Evolutionary conservation across 2,329 filamentous ascomycete genomes (phyloP).

Genomic region (Triangularia setosa): DNA sequence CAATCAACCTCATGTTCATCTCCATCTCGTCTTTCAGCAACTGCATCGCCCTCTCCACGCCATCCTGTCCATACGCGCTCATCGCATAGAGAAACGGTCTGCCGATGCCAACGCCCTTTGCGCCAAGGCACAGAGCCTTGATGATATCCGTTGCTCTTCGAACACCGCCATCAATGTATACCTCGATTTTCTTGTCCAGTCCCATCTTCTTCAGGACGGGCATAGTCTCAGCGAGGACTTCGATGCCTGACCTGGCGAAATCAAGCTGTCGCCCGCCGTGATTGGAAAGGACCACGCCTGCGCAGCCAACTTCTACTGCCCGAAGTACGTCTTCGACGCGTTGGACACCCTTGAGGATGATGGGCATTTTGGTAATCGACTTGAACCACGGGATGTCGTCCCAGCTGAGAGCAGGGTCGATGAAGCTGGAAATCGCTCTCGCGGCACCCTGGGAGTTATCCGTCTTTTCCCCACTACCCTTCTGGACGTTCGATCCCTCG

Average conservation of each 20-base stretch:
- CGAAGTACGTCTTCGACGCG: slow-evolving; percentile 89
- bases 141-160: slow-evolving; percentile 89
- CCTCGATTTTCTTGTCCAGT: slow-evolving; percentile 72
- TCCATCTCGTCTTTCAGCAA: slow-evolving; percentile 94
- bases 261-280: slow-evolving; percentile 94
- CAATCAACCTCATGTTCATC: slow-evolving; percentile 97
- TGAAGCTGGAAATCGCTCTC: slow-evolving; percentile 91
- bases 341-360: slow-evolving; percentile 95
- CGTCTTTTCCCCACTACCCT: slow-evolving; percentile 56
- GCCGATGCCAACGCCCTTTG: slow-evolving; percentile 88
- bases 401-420: slow-evolving; percentile 92
- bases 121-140: slow-evolving; percentile 90
- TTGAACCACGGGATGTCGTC: slow-evolving; percentile 92
- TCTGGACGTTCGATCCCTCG: slow-evolving; percentile 77
- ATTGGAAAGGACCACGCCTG: slow-evolving; percentile 91
- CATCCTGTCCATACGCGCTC: slow-evolving; percentile 81
- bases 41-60: slow-evolving; percentile 90
- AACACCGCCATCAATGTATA: slow-evolving; percentile 88
- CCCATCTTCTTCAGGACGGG: slow-evolving; percentile 73
- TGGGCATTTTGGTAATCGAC: slow-evolving; percentile 87
- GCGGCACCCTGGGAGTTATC: slow-evolving; percentile 91
- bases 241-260: slow-evolving; percentile 81
- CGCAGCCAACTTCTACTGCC: slow-evolving; percentile 75
- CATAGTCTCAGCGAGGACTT: slow-evolving; percentile 91
- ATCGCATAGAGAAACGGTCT: slow-evolving; percentile 95